Base-by-base conservation (phyloP, 352 stramenopile species). In the Albugo laibachii region DNA sequence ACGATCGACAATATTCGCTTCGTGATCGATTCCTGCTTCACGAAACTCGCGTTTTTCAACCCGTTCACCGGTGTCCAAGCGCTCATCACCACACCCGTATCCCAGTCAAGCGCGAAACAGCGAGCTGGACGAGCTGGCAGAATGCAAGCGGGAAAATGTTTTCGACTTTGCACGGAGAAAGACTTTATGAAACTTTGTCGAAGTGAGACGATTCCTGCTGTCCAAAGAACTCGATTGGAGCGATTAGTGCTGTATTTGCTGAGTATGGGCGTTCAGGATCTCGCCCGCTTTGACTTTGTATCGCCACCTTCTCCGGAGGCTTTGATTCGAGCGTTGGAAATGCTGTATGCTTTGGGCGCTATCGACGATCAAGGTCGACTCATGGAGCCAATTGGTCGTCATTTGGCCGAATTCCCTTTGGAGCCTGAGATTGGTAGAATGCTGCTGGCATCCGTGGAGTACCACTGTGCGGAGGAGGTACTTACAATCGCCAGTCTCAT, bases 321-420 rank as follows among this genome's bases (percentile, higher is more conserved):
- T 3, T 50, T 86, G 2, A 76, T 83, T 36, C 71, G 72, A 5
- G 76, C 71, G 4, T 45, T 89, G 5, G 73, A 86, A 52, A 41
- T 83, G 15, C 38, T 86, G 46, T 85, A 73, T 46, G 78, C 71
- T 2, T 52, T 89, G 1, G 71, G 73, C 27, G 76, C 70, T 5
- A 72, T 89, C 24, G 57, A 78, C 37, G 54, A 64, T 1, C 48
- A 66, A 0, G 80, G 71, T 48, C 64, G 55, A 19, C 62, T 89
- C 5, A 53, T 81, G 0, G 76, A 89, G 18, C 59, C 70, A 14
- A 61, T 98, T 21, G 95, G 95, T 8, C 68, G 82, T 11, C 79
- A 93, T 34, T 98, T 99, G 91, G 80, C 76, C 36, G 88, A 98
- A 53, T 99, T 98, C 58, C 95, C 95, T 5, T 64, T 99, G 14